Evolutionary conservation across 768 basidiomycete genomes (phyloP).

Genomic region (Mycena latifolia): DNA sequence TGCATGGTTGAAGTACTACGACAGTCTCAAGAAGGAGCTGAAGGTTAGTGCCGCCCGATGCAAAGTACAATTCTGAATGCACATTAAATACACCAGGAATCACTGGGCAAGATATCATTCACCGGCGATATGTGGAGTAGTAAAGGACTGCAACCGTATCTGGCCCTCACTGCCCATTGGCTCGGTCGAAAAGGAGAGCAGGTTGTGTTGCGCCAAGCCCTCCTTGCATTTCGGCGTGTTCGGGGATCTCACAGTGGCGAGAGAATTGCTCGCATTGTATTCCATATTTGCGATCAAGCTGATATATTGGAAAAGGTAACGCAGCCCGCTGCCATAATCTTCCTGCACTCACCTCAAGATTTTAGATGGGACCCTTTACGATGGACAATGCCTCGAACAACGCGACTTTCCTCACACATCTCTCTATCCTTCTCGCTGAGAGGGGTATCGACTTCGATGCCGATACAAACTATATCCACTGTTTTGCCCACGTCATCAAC

Average conservation of each 20-base stretch:
- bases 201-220: constrained; percentile 23
- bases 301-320: constrained; percentile 21
- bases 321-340: constrained; percentile 7
- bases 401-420: neutral
- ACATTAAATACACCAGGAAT: neutral
- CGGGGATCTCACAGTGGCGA: constrained; percentile 25
- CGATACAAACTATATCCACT: neutral
- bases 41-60: constrained; percentile 33
- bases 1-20: constrained; percentile 41
- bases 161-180: constrained; percentile 17
- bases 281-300: constrained; percentile 18
- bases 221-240: constrained; percentile 24
- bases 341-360: constrained; percentile 7
- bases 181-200: too few relatives aligned
- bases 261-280: constrained; percentile 22
- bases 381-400: too few relatives aligned
- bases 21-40: constrained; percentile 39
- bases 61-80: constrained; percentile 2
- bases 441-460: constrained; percentile 4
- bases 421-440: constrained; percentile 10
- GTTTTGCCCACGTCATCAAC: constrained; percentile 3
- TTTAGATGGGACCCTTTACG: constrained; percentile 8
- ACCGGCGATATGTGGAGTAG: constrained; percentile 25
- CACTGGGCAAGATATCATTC: constrained; percentile 20
- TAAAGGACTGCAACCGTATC: constrained; percentile 21